phyloP scores from a whole-genome alignment of 2,329 filamentous ascomycete genomes.

The Calonectria pauciramosa region DNA sequence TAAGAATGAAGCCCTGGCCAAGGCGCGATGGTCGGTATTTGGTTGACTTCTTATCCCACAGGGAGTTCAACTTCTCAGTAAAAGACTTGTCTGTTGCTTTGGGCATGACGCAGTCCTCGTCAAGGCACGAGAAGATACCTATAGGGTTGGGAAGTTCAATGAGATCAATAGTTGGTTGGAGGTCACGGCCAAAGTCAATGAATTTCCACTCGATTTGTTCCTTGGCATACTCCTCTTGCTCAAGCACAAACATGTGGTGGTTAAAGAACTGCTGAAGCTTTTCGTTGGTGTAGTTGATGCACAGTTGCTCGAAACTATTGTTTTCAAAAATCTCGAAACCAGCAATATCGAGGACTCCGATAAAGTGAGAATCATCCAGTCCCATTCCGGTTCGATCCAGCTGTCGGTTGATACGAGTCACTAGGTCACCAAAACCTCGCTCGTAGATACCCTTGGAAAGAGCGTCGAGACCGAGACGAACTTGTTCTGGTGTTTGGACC shows the following conservation, averaged over 20 bases:
- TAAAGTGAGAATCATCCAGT: slow-evolving; percentile 92
- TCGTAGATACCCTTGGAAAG: slow-evolving; percentile 98
- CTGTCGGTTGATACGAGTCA: slow-evolving; percentile 90
- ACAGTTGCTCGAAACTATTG: slow-evolving; percentile 98
- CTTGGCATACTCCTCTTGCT: slow-evolving; percentile 97
- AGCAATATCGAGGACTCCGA: slow-evolving; percentile 98
- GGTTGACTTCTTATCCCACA: slow-evolving; percentile 96
- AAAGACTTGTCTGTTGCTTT: slow-evolving; percentile 98
- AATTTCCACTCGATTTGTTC: slow-evolving; percentile 99
- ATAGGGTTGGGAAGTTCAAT: slow-evolving; percentile 98
- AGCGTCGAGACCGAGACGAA: slow-evolving; percentile 89
- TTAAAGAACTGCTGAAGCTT: slow-evolving; percentile 99
- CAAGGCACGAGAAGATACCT: slow-evolving; percentile 97
- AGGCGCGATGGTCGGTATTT: slow-evolving; percentile 94
- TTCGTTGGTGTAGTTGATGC: slow-evolving; percentile 99
- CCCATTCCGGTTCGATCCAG: slow-evolving; percentile 88
- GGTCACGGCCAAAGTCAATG: slow-evolving; percentile 96
- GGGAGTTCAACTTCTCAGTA: slow-evolving; percentile 94
- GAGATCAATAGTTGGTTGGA: slow-evolving; percentile 97
- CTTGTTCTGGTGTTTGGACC: slow-evolving; percentile 96
- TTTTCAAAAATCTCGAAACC: slow-evolving; percentile 99
- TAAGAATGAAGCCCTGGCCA: slow-evolving; percentile 93
- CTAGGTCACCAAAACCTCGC: slow-evolving; percentile 92
- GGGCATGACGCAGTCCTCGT: slow-evolving; percentile 98
- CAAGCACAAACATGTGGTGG: slow-evolving; percentile 99